Conservation (phyloP, 2,329 filamentous ascomycete species). For the Dactylella cylindrospora region DNA sequence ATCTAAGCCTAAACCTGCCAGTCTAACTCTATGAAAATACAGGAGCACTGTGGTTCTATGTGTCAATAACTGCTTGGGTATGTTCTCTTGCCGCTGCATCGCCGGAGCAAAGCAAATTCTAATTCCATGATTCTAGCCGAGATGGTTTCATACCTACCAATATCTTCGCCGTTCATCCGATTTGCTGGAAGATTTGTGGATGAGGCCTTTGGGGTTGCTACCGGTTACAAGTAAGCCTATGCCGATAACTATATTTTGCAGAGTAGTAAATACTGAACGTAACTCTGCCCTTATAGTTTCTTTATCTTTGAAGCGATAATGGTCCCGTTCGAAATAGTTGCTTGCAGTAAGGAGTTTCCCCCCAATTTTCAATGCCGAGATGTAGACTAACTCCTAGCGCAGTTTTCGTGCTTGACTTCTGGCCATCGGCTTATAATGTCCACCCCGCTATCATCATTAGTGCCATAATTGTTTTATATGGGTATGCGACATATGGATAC, state of each 20-base stretch:
- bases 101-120: neutral
- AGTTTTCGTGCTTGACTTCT: constrained; percentile 62
- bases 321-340: constrained; percentile 68
- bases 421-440: constrained; percentile 63
- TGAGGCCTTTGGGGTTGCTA: constrained; percentile 71
- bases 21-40: constrained; percentile 1
- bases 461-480: constrained; percentile 62
- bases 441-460: constrained; percentile 61
- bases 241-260: constrained; percentile 10
- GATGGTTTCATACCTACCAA: constrained; percentile 75
- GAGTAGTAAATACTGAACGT: too few species aligned
- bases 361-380: neutral
- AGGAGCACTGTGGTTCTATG: constrained; percentile 63
- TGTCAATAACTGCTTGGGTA: constrained; percentile 57
- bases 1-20: neutral
- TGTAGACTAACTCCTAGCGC: neutral
- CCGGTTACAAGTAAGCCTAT: constrained; percentile 68
- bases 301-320: constrained; percentile 69
- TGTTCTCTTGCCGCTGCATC: neutral
- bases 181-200: constrained; percentile 75
- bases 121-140: constrained; percentile 60
- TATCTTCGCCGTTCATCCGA: constrained; percentile 75
- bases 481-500: constrained; percentile 54
- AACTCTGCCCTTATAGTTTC: constrained; percentile 50
- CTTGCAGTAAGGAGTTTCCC: constrained; percentile 57